These are phyloP conservation scores for Aspergillus tanneri DNA, from an alignment of 2,329 filamentous ascomycete species.

Conservation along the genomic window DNA sequence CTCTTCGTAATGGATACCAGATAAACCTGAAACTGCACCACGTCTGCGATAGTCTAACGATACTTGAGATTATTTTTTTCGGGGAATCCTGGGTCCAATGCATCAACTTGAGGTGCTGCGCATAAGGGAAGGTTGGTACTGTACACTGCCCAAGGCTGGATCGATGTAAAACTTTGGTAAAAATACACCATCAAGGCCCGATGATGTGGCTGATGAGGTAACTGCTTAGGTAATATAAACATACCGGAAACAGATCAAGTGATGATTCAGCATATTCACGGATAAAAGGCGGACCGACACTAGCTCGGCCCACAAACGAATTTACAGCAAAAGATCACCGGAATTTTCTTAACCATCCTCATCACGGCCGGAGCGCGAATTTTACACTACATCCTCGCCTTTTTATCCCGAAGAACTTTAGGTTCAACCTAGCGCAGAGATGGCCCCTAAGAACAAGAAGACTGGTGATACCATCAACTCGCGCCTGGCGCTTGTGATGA, in stretches of 20 bases:
- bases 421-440: slow-evolving; percentile 50
- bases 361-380: slow-evolving; percentile 21
- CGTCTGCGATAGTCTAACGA: slow-evolving; percentile 2
- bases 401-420: slow-evolving; percentile 19
- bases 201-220: background rate
- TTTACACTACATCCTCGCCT: slow-evolving; percentile 2
- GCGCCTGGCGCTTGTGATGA: slow-evolving; percentile 68
- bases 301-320: background rate
- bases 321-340: background rate
- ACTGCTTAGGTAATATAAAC: too few species aligned
- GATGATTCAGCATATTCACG: background rate
- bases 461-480: slow-evolving; percentile 77
- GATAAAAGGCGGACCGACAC: background rate
- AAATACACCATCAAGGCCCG: background rate
- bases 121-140: too few species aligned
- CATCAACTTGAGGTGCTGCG: too few species aligned
- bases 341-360: background rate
- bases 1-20: background rate
- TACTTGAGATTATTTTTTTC: background rate
- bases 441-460: slow-evolving; percentile 70
- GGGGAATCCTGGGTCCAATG: background rate
- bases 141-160: too few species aligned
- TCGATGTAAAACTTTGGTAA: background rate
- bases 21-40: slow-evolving; percentile 9
- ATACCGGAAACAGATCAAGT: background rate